Evolutionary conservation across 1,284 basidiomycete genomes (phyloP), one percentile per base, ranked within the genome.

Genomic region (Naganishia liquefaciens): DNA sequence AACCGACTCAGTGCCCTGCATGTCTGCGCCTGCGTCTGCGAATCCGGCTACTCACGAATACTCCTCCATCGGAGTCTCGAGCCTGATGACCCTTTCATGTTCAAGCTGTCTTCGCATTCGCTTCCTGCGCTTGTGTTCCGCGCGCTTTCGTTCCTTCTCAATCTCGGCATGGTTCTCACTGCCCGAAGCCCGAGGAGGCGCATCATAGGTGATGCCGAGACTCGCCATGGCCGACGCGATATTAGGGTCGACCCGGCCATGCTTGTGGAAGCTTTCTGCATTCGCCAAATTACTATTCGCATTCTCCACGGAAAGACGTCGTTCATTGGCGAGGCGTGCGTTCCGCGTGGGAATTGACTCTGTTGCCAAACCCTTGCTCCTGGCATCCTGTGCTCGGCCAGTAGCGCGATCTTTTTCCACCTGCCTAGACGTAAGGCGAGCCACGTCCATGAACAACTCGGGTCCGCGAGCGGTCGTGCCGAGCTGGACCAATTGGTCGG

Each of bases 61-160:
- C 57, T 60, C 57, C 46, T 27, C 37, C 46, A 60, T 42, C 17
- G 57, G 57, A 33, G 57, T 60, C 43, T 60, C 57, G n/a, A n/a
- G n/a, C 46, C 57, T 10, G 21, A 60, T 50, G 15, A 60, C 46
- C 47, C 46, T 33, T 23, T 60, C 57, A 23, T 60, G 57, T 33
- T 60, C 57, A 46, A 60, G 57, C 57, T 60, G 44, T 23, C 57
- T 30, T 17, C 30, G 33, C 57, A 60, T 60, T 2, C 57, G 57
- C 47, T 60, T 60, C 39, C 33, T 40, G 5, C 47, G 57, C n/a
- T 60, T 46, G 25, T 39, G 57, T 27, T 47, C 57, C 46, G 33
- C 57, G 4, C 33, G 46, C n/a, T 37, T 28, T 23, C 28, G 57
- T 4, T 60, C 57, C 47, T 50, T 49, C 6, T 19, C 47, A 5